These are phyloP conservation scores for Perkinsus chesapeaki DNA, from an alignment of 169 alveolate species.

Conservation along the genomic window DNA sequence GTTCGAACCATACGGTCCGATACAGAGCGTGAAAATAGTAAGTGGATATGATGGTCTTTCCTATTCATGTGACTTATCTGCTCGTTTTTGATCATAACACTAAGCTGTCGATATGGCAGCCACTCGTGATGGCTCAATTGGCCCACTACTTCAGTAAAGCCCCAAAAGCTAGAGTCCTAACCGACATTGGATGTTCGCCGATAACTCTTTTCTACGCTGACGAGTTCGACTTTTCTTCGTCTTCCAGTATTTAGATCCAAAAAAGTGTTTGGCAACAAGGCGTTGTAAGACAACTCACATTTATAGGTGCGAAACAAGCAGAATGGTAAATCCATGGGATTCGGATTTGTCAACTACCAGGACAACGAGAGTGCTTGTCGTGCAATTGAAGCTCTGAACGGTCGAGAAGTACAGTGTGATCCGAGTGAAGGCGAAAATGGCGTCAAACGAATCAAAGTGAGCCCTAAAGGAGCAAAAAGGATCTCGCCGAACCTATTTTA, in stretches of 20 bases:
- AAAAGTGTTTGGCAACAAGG: not conserved
- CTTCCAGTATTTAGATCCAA: not conserved
- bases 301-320: not conserved
- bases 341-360: not conserved
- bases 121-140: too few relatives aligned
- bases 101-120: not conserved
- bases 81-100: not conserved
- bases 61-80: not conserved
- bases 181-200: too few relatives aligned
- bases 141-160: too few relatives aligned
- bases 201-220: too few relatives aligned
- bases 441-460: not conserved
- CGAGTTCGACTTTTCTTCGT: not conserved
- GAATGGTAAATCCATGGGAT: not conserved
- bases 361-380: not conserved
- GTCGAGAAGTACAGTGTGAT: not conserved
- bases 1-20: not conserved
- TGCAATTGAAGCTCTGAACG: not conserved
- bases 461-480: not conserved
- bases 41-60: too few relatives aligned
- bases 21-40: not conserved
- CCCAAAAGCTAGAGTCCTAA: too few relatives aligned
- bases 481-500: too few relatives aligned
- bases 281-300: not conserved
- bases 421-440: not conserved